phyloP scores from a whole-genome alignment of 768 basidiomycete species.

The Lactifluus hygrophoroides region DNA sequence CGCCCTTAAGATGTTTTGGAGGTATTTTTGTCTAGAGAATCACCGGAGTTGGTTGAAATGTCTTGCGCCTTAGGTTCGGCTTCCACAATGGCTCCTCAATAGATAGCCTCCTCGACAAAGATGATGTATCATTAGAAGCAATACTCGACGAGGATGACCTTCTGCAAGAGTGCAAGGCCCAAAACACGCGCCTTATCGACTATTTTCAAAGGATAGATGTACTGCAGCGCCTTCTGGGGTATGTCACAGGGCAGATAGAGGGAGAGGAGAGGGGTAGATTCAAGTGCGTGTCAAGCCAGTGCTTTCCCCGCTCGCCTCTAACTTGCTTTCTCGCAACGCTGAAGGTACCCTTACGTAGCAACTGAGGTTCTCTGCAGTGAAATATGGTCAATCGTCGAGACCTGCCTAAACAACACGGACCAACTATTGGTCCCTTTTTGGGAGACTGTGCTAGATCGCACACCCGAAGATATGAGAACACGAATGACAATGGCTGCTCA shows the following conservation, averaged over 20 bases:
- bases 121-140: constrained; percentile 81
- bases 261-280: constrained; percentile 67
- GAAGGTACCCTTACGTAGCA: constrained; percentile 84
- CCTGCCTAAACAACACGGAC: constrained; percentile 62
- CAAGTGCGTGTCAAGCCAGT: constrained; percentile 50
- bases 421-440: constrained; percentile 82
- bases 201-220: constrained; percentile 81
- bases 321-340: not conserved
- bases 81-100: constrained; percentile 85
- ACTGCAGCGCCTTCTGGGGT: constrained; percentile 68
- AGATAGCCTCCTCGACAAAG: constrained; percentile 85
- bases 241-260: constrained; percentile 83
- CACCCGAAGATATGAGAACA: constrained; percentile 80
- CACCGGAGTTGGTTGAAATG: not conserved
- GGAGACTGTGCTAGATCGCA: constrained; percentile 76
- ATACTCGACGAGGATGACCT: constrained; percentile 92
- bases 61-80: constrained; percentile 54
- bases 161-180: constrained; percentile 89
- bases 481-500: constrained; percentile 83
- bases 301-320: constrained; percentile 15
- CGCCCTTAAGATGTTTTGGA: constrained; percentile 19
- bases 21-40: constrained; percentile 1
- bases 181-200: constrained; percentile 83
- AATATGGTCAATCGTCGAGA: constrained; percentile 91
- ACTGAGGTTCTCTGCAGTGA: constrained; percentile 95